phyloP scores from a whole-genome alignment of 768 basidiomycete genomes.

The Boletellus emodensis region DNA sequence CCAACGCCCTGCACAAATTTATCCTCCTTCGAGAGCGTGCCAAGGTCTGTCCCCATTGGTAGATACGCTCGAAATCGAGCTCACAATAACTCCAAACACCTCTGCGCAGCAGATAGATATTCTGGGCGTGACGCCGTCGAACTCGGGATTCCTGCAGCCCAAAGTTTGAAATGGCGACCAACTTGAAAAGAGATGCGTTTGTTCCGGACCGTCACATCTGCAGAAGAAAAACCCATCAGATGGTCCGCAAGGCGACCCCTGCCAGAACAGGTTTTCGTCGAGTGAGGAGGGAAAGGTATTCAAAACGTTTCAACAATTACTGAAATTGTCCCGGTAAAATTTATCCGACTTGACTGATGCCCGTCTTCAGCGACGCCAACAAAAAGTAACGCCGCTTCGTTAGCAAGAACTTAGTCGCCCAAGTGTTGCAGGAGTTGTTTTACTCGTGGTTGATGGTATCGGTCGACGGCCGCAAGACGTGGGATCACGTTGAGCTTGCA shows the following conservation, averaged over 20 bases:
- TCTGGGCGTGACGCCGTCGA: neutral
- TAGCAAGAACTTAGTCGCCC: neutral
- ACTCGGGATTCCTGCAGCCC: conserved; percentile 14
- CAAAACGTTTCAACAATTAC: neutral
- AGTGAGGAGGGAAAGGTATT: neutral
- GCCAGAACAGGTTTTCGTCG: neutral
- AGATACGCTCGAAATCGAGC: neutral
- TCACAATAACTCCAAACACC: neutral
- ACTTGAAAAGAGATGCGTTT: conserved; percentile 31
- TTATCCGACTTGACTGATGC: neutral
- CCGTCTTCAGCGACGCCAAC: neutral
- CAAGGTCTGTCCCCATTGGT: neutral
- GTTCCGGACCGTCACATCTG: conserved; percentile 29
- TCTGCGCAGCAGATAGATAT: neutral
- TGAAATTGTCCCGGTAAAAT: neutral
- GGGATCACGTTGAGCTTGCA: conserved; percentile 15
- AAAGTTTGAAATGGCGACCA: conserved; percentile 11
- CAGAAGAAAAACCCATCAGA: neutral
- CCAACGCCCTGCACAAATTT: neutral
- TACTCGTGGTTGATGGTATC: neutral
- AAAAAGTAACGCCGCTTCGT: neutral
- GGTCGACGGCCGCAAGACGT: neutral
- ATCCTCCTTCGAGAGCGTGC: neutral
- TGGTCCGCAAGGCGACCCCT: neutral
- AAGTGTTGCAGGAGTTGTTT: neutral